Evolutionary conservation across 768 basidiomycete genomes (phyloP).

Genomic region (Gymnopilus junonius): DNA sequence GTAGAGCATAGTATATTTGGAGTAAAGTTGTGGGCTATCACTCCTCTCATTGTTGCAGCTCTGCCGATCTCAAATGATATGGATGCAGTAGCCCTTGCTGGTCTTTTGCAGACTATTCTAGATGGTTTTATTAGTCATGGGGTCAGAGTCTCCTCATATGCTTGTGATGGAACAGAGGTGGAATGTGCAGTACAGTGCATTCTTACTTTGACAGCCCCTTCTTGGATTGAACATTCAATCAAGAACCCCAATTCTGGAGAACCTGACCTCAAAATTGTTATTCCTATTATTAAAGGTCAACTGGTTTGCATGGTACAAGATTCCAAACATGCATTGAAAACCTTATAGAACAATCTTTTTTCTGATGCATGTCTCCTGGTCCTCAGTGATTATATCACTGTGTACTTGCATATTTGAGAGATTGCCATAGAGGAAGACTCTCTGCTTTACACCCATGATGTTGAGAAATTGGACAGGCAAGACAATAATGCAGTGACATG

Average conservation of each 20-base stretch:
- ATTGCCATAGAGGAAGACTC: conserved; percentile 20
- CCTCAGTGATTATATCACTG: conserved; percentile 23
- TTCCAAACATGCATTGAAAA: conserved; percentile 40
- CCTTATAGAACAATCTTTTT: conserved; percentile 37
- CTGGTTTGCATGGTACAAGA: conserved; percentile 37
- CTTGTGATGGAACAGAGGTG: conserved; percentile 37
- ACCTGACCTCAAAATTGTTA: conserved; percentile 5
- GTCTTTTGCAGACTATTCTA: not conserved
- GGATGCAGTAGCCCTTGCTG: conserved; percentile 19
- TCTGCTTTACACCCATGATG: conserved; percentile 30
- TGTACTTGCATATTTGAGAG: conserved; percentile 23
- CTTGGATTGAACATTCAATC: not conserved
- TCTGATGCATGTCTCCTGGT: conserved; percentile 32
- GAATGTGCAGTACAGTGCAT: conserved; percentile 31
- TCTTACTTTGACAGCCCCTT: not conserved
- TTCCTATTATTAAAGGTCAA: conserved; percentile 19
- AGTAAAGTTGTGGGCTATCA: too few species aligned
- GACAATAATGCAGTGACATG: conserved; percentile 46
- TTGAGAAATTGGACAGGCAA: conserved; percentile 43
- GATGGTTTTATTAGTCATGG: conserved; percentile 25
- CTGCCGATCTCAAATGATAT: conserved; percentile 28
- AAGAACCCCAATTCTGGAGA: not conserved
- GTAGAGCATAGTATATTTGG: too few species aligned
- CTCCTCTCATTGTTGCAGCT: conserved; percentile 39
- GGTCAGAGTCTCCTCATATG: conserved; percentile 34